These are phyloP conservation scores for Sporisorium exsertum DNA, from an alignment of 1,284 basidiomycete genomes.

Conservation along the genomic window DNA sequence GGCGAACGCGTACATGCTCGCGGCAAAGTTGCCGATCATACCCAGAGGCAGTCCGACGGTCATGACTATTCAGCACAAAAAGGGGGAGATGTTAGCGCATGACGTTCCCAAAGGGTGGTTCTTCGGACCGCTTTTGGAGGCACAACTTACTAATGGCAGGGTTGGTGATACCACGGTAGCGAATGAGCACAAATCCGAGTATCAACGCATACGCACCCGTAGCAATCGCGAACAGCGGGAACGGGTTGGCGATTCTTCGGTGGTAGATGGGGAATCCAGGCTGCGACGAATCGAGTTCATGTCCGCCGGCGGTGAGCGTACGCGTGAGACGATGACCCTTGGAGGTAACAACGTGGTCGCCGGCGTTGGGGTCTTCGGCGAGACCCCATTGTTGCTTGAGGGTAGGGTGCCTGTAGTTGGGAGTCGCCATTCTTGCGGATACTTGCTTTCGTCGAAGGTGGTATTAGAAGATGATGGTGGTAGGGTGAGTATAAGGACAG, in stretches of 20 bases:
- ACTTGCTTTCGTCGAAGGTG: background rate
- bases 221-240: conserved; percentile 47
- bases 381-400: conserved; percentile 53
- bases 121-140: background rate
- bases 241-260: conserved; percentile 52
- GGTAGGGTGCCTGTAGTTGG: conserved; percentile 46
- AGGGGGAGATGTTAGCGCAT: background rate
- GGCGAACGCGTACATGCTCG: conserved; percentile 54
- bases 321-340: conserved; percentile 39
- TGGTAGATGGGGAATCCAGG: conserved; percentile 56
- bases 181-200: conserved; percentile 35
- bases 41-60: conserved; percentile 49
- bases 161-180: conserved; percentile 30
- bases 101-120: background rate
- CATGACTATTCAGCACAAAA: conserved; percentile 13
- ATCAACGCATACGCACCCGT: conserved; percentile 51
- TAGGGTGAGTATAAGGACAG: background rate
- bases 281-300: conserved; percentile 46
- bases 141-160: conserved; percentile 38
- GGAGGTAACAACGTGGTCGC: conserved; percentile 40
- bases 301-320: conserved; percentile 38
- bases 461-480: conserved; percentile 4
- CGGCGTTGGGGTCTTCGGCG: conserved; percentile 43
- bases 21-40: conserved; percentile 55
- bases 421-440: conserved; percentile 26